Evolutionary conservation across 192 early-diverging fungal genomes (phyloP), one percentile per base, ranked within the genome.

Genomic region (Gamsiella multidivaricata): DNA sequence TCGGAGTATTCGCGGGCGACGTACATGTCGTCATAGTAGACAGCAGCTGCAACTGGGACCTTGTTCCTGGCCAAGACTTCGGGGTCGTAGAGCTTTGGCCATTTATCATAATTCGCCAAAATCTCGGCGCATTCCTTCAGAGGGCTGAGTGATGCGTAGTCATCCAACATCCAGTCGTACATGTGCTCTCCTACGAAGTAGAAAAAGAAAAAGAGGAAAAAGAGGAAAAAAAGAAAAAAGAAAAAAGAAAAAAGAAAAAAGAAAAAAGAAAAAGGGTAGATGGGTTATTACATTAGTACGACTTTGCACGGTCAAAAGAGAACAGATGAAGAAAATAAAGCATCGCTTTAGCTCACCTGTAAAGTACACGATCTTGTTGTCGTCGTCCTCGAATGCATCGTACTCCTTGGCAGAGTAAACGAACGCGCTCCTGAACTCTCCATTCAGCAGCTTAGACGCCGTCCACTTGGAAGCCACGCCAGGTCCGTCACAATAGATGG

Each of bases 1-100:
- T 88, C 88, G 51, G 87, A 90, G 42, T 86, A 78, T 31, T 86
- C 59, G 49, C 85, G 80, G 53, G 87, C 88, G 3, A 91, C 90
- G 81, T 86, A 89, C 90, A 92, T 90, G 65, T 92, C 90, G 69
- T 92, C 88, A 70, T 88, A 92, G 60, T 90, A 92, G 41, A 81
- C 79, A 11, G 87, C 84, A 9, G 86, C 90, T 9, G 90, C 89
- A 53, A 89, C 83, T 15, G 85, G 83, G 3, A 87, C 84, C 9
- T 60, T 81, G 67, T 87, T 87, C 49, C 54, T 78, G 11, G 70
- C 70, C 22, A 89, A 57, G 4, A 72, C 79, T 15, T 81, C 80
- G 10, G 76, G 53, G 60, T 90, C 70, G 49, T 92, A 92, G 10
- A 92, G 79, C 37, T 78, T 70, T 11, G 82, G 83, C 89, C 90